Evolutionary conservation across 1,284 basidiomycete genomes (phyloP).

Genomic region (Trichosporon asahii): DNA sequence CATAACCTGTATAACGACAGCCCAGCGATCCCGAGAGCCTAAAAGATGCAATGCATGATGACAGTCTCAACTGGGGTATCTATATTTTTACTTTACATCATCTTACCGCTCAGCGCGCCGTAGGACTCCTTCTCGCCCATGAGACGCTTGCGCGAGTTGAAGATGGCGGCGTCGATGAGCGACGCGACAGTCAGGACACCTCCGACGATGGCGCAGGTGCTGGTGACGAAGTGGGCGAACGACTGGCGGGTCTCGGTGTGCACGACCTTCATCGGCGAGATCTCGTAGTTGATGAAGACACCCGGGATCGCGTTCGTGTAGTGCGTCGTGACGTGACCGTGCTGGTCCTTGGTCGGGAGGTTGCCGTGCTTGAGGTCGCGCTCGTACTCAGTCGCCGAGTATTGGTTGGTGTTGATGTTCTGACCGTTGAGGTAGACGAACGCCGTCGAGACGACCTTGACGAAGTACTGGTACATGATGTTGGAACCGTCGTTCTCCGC

Average conservation of each 20-base stretch:
- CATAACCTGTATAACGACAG: background rate
- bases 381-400: slow-evolving; percentile 93
- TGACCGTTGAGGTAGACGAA: slow-evolving; percentile 77
- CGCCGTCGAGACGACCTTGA: slow-evolving; percentile 92
- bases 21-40: background rate
- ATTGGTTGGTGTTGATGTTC: slow-evolving; percentile 61
- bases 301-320: slow-evolving; percentile 75
- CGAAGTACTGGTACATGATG: slow-evolving; percentile 33
- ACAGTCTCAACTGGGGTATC: background rate
- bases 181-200: slow-evolving; percentile 94
- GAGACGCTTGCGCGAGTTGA: slow-evolving; percentile 54
- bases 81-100: slow-evolving; percentile 34
- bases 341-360: slow-evolving; percentile 57
- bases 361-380: slow-evolving; percentile 69
- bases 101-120: slow-evolving; percentile 46
- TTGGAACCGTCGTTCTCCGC: slow-evolving; percentile 7
- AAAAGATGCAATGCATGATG: slow-evolving; percentile 13
- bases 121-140: slow-evolving; percentile 33
- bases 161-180: slow-evolving; percentile 83
- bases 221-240: slow-evolving; percentile 95
- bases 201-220: slow-evolving; percentile 95
- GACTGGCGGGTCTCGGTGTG: slow-evolving; percentile 88
- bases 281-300: slow-evolving; percentile 94
- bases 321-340: slow-evolving; percentile 71
- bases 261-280: slow-evolving; percentile 91